Percentiles rank a stretch among this genome's conserved stretches.
phyloP scores from a whole-genome alignment of 306 rosid species.

The Psophocarpus tetragonolobus region DNA sequence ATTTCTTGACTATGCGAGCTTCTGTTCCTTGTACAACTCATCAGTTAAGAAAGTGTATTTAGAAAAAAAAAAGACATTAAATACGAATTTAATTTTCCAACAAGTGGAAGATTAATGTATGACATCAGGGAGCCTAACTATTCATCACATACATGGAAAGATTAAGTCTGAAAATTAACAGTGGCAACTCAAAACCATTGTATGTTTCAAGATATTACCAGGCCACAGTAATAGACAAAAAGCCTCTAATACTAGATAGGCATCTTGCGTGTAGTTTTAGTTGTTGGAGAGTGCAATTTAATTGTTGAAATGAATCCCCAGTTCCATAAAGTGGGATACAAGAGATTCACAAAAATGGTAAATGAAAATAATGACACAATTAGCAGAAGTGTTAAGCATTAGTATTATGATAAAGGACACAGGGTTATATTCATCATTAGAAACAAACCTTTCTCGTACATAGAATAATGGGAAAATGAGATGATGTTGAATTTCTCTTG shows the following conservation, averaged over 20 bases:
- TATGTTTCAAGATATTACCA: not conserved
- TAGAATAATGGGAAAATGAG: slow-evolving; percentile 65
- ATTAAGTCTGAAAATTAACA: not conserved
- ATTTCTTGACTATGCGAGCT: not conserved
- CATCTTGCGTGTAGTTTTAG: not conserved
- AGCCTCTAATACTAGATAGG: not conserved
- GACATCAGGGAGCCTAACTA: not conserved
- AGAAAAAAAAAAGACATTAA: not conserved
- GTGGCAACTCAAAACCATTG: not conserved
- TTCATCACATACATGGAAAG: not conserved
- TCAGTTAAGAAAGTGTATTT: not conserved
- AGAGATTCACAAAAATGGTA: not conserved
- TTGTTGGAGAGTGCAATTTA: not conserved
- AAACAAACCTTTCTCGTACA: slow-evolving; percentile 67
- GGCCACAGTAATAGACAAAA: not conserved
- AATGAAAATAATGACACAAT: not conserved
- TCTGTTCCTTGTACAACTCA: not conserved
- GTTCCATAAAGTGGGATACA: slow-evolving; percentile 14
- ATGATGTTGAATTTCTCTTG: slow-evolving; percentile 47
- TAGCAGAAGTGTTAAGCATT: not conserved
- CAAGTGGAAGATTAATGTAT: not conserved
- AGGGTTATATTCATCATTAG: not conserved
- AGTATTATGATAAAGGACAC: not conserved
- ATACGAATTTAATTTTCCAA: not conserved
- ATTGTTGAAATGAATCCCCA: slow-evolving; percentile 9